These are phyloP conservation scores for Lasiosphaeria hispida DNA, from an alignment of 495 filamentous ascomycete species.

Conservation along the genomic window DNA sequence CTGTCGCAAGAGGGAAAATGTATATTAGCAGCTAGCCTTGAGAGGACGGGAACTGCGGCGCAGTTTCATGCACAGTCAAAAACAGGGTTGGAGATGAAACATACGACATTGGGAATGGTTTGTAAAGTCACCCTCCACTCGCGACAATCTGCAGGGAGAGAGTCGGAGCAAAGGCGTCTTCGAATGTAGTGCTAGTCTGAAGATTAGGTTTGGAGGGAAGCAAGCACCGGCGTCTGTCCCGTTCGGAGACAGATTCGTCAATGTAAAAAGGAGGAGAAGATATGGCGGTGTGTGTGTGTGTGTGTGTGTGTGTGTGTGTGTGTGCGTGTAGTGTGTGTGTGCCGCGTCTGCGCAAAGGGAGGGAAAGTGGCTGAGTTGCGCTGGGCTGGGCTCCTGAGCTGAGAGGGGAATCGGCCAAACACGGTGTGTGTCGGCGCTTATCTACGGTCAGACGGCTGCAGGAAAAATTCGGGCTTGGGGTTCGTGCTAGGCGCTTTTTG, in stretches of 20 bases:
- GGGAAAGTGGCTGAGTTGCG: constrained; percentile 12
- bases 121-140: constrained; percentile 38
- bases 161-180: constrained; percentile 36
- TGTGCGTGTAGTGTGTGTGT: constrained; percentile 5
- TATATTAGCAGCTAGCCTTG: constrained; percentile 3
- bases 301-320: constrained; percentile 7
- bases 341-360: too few species aligned
- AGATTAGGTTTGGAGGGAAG: background rate
- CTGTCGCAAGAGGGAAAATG: constrained; percentile 22
- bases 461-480: too few species aligned
- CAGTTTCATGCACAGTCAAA: constrained; percentile 15
- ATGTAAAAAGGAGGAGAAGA: background rate
- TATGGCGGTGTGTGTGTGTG: constrained; percentile 24
- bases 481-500: too few species aligned
- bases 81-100: constrained; percentile 15
- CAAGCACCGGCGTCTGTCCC: constrained; percentile 5
- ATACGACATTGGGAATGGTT: constrained; percentile 51
- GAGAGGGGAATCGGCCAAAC: constrained; percentile 3
- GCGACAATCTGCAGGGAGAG: constrained; percentile 38
- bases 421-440: constrained; percentile 10
- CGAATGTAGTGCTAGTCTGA: background rate
- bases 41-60: constrained; percentile 19
- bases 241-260: constrained; percentile 14
- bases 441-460: constrained; percentile 4
- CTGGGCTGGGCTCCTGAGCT: constrained; percentile 9